A percentile compares a stretch with the other conserved stretches of the same genome.
Evolutionary conservation across 768 basidiomycete species (phyloP).

Genomic region (Termitomyces bulborhizus): DNA sequence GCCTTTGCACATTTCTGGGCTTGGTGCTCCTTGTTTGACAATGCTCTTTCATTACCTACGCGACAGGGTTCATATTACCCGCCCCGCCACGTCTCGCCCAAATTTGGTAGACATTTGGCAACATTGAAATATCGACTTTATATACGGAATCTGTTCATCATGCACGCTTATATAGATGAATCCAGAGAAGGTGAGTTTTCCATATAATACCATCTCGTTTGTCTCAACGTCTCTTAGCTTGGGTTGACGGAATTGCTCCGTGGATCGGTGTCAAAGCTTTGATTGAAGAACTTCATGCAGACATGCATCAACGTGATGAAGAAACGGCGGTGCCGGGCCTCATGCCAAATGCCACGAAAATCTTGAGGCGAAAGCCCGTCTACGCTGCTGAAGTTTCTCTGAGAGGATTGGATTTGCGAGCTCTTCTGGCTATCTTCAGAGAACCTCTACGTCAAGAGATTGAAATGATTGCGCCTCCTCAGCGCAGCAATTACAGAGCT

Average conservation of each 20-base stretch:
- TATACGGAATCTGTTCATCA: conserved; percentile 72
- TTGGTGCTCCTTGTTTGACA: conserved; percentile 87
- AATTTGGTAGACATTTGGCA: conserved; percentile 82
- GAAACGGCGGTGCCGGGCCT: conserved; percentile 60
- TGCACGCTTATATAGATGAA: conserved; percentile 84
- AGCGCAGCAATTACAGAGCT: conserved; percentile 43
- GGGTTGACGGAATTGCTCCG: conserved; percentile 71
- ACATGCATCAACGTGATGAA: conserved; percentile 89
- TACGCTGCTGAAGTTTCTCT: conserved; percentile 83
- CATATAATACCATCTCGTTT: background rate
- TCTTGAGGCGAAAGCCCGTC: conserved; percentile 73
- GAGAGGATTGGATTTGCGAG: conserved; percentile 69
- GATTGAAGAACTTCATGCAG: conserved; percentile 77
- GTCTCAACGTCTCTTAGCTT: conserved; percentile 36
- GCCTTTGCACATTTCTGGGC: conserved; percentile 86
- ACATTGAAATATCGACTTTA: conserved; percentile 88
- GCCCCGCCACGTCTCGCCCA: conserved; percentile 65
- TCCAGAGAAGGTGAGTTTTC: conserved; percentile 48
- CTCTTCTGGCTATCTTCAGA: conserved; percentile 69
- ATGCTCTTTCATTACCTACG: conserved; percentile 72
- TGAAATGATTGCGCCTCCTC: conserved; percentile 38
- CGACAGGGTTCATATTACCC: conserved; percentile 85
- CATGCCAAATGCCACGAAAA: conserved; percentile 50
- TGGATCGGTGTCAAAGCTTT: conserved; percentile 84
- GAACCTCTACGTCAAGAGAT: conserved; percentile 64